Evolutionary conservation across 495 filamentous ascomycete species (phyloP).

Genomic region (Tuber indicum): DNA sequence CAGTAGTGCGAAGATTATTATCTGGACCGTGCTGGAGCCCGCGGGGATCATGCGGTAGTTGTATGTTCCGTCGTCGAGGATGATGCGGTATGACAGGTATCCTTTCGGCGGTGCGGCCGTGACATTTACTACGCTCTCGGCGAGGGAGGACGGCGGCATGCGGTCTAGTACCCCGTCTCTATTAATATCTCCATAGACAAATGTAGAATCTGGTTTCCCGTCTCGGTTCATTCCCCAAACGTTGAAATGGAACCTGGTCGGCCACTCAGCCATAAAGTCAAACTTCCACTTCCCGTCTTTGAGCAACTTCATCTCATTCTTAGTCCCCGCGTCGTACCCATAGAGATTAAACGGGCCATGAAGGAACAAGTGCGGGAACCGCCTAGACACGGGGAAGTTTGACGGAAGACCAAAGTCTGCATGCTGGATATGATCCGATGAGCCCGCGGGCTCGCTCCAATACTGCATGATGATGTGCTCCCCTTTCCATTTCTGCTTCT

Average conservation of each 20-base stretch:
- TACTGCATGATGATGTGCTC: constrained; percentile 56
- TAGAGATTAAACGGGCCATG: constrained; percentile 63
- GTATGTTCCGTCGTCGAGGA: constrained; percentile 53
- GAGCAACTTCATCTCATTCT: constrained; percentile 52
- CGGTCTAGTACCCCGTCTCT: constrained; percentile 58
- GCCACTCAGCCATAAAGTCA: constrained; percentile 61
- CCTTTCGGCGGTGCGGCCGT: constrained; percentile 53
- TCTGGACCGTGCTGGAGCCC: constrained; percentile 54
- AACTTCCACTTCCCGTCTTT: constrained; percentile 55
- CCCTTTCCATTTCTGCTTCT: constrained; percentile 57
- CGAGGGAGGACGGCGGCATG: constrained; percentile 57
- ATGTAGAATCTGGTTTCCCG: constrained; percentile 56
- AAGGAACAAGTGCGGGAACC: constrained; percentile 60
- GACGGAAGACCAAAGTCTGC: constrained; percentile 50
- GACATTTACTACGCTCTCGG: constrained; percentile 55
- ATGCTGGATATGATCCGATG: constrained; percentile 59
- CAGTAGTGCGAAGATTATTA: constrained; percentile 55
- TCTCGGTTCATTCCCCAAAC: constrained; percentile 64
- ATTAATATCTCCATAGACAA: constrained; percentile 57
- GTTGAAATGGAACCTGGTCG: constrained; percentile 58
- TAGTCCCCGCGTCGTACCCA: constrained; percentile 60
- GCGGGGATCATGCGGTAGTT: constrained; percentile 51
- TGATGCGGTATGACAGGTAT: constrained; percentile 53
- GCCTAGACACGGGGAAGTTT: constrained; percentile 42
- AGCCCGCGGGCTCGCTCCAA: constrained; percentile 59